Evolutionary conservation across 768 basidiomycete genomes (phyloP).

Genomic region (Pleurotus platypus): DNA sequence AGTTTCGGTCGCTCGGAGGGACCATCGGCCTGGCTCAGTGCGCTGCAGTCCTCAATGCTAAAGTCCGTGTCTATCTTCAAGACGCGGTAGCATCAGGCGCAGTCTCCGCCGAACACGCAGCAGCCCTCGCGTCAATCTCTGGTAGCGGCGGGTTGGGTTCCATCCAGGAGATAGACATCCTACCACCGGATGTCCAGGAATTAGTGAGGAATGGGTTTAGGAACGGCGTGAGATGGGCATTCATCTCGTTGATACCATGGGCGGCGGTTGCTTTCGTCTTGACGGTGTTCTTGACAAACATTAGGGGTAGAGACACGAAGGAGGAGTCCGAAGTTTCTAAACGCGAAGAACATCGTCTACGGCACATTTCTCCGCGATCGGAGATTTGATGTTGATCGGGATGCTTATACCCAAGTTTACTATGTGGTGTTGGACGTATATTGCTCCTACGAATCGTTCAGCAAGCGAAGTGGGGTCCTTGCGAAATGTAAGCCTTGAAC

Average conservation of each 20-base stretch:
- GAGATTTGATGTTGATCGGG: too few relatives aligned
- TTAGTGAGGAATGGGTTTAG: constrained; percentile 37
- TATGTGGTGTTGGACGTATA: too few relatives aligned
- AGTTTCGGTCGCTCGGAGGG: constrained; percentile 50
- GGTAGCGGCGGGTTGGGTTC: constrained; percentile 23
- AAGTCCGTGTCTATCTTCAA: constrained; percentile 31
- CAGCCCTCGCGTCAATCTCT: constrained; percentile 17
- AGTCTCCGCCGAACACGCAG: constrained; percentile 24
- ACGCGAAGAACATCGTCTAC: neutral
- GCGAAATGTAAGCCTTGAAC: too few relatives aligned
- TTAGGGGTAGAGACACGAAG: constrained; percentile 11
- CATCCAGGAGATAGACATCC: constrained; percentile 28
- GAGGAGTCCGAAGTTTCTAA: neutral
- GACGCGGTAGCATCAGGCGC: constrained; percentile 19
- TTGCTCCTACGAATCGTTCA: too few relatives aligned
- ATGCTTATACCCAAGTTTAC: too few relatives aligned
- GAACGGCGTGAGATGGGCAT: constrained; percentile 37
- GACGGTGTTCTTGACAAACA: constrained; percentile 35
- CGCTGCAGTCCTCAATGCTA: constrained; percentile 41
- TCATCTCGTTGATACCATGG: constrained; percentile 50
- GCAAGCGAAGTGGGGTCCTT: too few relatives aligned
- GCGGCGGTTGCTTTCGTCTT: constrained; percentile 27
- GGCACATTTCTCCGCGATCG: too few relatives aligned
- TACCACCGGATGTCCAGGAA: constrained; percentile 30
- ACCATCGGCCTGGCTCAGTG: constrained; percentile 53